Conservation (phyloP, 2,329 filamentous ascomycete species). For the Exophiala lecanii-corni region DNA sequence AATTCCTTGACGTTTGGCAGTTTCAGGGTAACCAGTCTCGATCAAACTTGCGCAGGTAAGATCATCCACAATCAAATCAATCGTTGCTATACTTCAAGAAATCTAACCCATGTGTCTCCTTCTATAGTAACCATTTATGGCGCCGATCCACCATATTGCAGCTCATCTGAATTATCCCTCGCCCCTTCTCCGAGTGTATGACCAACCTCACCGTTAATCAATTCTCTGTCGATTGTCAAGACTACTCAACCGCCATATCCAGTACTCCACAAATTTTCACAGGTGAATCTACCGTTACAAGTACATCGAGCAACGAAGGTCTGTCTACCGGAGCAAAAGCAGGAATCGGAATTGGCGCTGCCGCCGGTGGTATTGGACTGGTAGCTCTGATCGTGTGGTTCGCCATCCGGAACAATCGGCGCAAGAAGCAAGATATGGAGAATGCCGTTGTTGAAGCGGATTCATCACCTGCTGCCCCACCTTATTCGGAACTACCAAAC, state of each 20-base stretch:
- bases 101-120: no score
- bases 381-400: slow-evolving; percentile 11
- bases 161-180: slow-evolving; percentile 6
- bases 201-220: slow-evolving; percentile 13
- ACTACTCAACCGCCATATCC: slow-evolving; percentile 11
- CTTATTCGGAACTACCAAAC: slow-evolving; percentile 10
- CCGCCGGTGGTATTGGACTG: slow-evolving; percentile 3
- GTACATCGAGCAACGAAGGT: neutral
- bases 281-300: neutral
- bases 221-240: slow-evolving; percentile 18
- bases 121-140: slow-evolving; percentile 13
- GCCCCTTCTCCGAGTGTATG: slow-evolving; percentile 11
- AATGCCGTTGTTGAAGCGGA: slow-evolving; percentile 3
- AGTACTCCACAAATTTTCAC: slow-evolving; percentile 5
- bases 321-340: slow-evolving; percentile 17
- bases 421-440: slow-evolving; percentile 8
- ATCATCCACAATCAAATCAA: neutral
- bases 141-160: slow-evolving; percentile 11
- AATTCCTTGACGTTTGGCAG: slow-evolving; percentile 4
- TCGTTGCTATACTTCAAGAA: no score
- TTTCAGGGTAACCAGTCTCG: slow-evolving; percentile 15
- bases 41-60: slow-evolving; percentile 16
- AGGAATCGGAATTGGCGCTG: slow-evolving; percentile 15
- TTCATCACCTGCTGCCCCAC: slow-evolving; percentile 4
- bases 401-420: slow-evolving; percentile 9